These are phyloP conservation scores for Gelatoporia subvermispora DNA, from an alignment of 768 basidiomycete genomes.

Conservation along the genomic window DNA sequence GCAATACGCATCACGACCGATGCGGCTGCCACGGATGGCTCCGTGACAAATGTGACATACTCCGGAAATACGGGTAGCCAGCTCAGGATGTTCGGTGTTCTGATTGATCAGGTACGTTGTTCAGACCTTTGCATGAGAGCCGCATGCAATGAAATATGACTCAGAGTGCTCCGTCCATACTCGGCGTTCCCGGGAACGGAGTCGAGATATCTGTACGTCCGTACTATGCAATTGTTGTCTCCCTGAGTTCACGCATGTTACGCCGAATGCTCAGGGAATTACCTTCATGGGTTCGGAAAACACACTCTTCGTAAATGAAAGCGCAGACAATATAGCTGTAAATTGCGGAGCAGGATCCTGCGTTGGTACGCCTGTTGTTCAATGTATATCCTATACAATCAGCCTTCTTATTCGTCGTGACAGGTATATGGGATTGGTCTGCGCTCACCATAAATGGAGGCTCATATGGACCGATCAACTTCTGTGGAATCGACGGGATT, in stretches of 20 bases:
- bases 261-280: slow-evolving; percentile 35
- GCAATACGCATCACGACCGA: slow-evolving; percentile 62
- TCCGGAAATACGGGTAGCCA: slow-evolving; percentile 48
- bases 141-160: not conserved
- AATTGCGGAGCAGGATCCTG: slow-evolving; percentile 54
- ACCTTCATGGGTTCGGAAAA: slow-evolving; percentile 41
- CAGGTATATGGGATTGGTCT: slow-evolving; percentile 50
- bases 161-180: slow-evolving; percentile 51
- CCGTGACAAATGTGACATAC: slow-evolving; percentile 47
- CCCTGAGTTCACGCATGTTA: not conserved
- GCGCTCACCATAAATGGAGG: slow-evolving; percentile 42
- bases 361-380: slow-evolving; percentile 33
- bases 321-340: slow-evolving; percentile 44
- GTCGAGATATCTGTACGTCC: slow-evolving; percentile 48
- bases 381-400: not conserved
- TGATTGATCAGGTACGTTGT: slow-evolving; percentile 50
- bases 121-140: not conserved
- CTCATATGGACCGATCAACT: slow-evolving; percentile 26
- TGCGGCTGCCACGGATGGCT: slow-evolving; percentile 37
- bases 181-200: slow-evolving; percentile 54
- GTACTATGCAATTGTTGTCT: not conserved
- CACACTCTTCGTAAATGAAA: slow-evolving; percentile 35
- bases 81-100: slow-evolving; percentile 44
- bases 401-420: not conserved
- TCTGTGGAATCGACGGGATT: too few species aligned